Evolutionary conservation across 495 filamentous ascomycete genomes (phyloP).

Genomic region (Haplographium delicatum): DNA sequence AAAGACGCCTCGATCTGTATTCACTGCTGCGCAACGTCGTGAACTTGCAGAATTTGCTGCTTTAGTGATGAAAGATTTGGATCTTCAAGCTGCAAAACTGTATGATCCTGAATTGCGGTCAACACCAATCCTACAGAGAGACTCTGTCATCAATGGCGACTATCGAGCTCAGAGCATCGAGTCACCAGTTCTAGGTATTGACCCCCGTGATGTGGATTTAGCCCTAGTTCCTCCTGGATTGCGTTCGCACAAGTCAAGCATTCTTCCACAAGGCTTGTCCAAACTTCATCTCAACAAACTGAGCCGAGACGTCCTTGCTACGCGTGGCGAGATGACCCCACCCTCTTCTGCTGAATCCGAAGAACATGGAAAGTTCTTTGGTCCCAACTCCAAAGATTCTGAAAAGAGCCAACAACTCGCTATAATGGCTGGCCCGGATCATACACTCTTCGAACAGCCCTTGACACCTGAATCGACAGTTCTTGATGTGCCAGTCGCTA

Average conservation of each 20-base stretch:
- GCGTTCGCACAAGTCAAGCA: not conserved
- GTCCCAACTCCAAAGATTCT: not conserved
- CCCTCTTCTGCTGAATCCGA: constrained; percentile 1
- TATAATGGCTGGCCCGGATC: too few species aligned
- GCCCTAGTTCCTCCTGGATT: not conserved
- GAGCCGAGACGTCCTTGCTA: not conserved
- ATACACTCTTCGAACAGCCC: not conserved
- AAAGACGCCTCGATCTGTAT: constrained; percentile 25
- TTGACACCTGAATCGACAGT: not conserved
- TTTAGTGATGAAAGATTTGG: constrained; percentile 7
- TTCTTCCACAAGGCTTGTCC: not conserved
- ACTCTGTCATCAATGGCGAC: not conserved
- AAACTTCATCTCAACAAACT: not conserved
- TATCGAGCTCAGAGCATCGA: not conserved
- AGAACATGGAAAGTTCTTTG: not conserved
- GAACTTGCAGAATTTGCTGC: constrained; percentile 15
- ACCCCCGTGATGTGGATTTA: not conserved
- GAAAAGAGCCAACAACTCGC: not conserved
- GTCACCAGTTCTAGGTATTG: not conserved
- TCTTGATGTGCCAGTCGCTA: not conserved
- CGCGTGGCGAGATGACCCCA: not conserved
- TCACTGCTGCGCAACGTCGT: constrained; percentile 19
- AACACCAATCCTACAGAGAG: constrained; percentile 2
- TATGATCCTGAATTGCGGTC: constrained; percentile 1
- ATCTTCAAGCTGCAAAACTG: not conserved